Conservation (phyloP, 176 grass and related monocot species). For the barley (Hordeum vulgare) region DNA sequence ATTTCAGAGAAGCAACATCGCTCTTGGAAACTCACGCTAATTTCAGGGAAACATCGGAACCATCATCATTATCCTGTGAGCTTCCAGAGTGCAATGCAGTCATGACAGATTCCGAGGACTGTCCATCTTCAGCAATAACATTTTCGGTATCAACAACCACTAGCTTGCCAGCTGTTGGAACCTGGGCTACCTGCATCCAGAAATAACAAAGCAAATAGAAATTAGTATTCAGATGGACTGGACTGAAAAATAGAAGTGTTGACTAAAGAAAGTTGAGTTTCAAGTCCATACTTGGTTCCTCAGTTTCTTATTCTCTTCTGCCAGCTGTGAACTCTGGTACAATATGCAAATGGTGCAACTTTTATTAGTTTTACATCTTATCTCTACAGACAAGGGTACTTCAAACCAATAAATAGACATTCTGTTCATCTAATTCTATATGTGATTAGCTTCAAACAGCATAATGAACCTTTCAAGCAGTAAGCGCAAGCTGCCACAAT, state of each 20-base stretch:
- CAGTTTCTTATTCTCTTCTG: constrained; percentile 78
- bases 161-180: constrained; percentile 37
- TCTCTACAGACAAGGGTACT: neutral
- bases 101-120: constrained; percentile 93
- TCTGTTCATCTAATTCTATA: neutral
- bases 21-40: constrained; percentile 45
- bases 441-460: neutral
- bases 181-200: constrained; percentile 50
- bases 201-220: neutral
- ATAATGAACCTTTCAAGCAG: neutral
- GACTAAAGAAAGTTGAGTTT: constrained; percentile 11
- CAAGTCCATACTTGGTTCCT: constrained; percentile 53
- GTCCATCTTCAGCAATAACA: constrained; percentile 75
- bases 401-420: neutral
- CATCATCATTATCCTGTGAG: constrained; percentile 84
- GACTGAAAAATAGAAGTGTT: neutral
- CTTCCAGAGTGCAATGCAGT: constrained; percentile 71
- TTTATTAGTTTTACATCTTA: constrained; percentile 7
- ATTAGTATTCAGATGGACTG: neutral
- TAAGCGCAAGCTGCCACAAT: neutral
- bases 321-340: constrained; percentile 44
- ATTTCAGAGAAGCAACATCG: neutral
- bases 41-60: constrained; percentile 80
- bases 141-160: constrained; percentile 51
- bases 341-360: constrained; percentile 6